Conservation (phyloP, 306 rosid genomes). For the Pyrus pyrifolia region DNA sequence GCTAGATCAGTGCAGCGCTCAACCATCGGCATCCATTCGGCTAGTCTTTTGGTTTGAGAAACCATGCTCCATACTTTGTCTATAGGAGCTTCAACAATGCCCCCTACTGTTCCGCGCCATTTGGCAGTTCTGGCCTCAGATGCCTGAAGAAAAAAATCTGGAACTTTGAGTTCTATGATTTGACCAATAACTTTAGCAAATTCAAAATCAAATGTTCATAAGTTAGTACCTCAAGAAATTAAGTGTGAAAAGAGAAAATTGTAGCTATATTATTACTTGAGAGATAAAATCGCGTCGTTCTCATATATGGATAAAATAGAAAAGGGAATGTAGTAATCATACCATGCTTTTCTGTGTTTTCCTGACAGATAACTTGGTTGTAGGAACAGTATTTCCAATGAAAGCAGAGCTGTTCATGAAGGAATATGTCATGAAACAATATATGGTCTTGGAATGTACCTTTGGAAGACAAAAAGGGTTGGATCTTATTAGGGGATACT, state of each 20-base stretch:
- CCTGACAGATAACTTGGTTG: not conserved
- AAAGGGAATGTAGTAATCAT: not conserved
- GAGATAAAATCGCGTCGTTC: not conserved
- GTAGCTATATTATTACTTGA: not conserved
- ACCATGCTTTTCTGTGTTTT: not conserved
- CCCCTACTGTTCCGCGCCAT: constrained; percentile 62
- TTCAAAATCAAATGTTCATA: not conserved
- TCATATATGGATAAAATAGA: not conserved
- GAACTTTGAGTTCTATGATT: not conserved
- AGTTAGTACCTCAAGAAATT: not conserved
- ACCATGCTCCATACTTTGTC: constrained; percentile 61
- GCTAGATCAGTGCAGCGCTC: constrained; percentile 52
- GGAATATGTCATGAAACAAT: not conserved
- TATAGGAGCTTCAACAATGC: constrained; percentile 51
- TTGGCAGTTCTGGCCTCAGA: constrained; percentile 32
- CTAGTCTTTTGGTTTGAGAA: constrained; percentile 47
- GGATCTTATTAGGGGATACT: constrained; percentile 13
- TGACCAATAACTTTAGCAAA: not conserved
- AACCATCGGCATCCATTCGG: constrained; percentile 80
- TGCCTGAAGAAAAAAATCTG: constrained; percentile 17
- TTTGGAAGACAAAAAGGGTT: not conserved
- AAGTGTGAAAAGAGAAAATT: not conserved
- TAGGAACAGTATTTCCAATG: not conserved
- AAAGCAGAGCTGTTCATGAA: not conserved
- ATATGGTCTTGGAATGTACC: not conserved